Percentiles rank a stretch among this genome's conserved stretches.
Evolutionary conservation across 179 eudicot genomes (phyloP).

Genomic region (Sideroxylon spinosum): DNA sequence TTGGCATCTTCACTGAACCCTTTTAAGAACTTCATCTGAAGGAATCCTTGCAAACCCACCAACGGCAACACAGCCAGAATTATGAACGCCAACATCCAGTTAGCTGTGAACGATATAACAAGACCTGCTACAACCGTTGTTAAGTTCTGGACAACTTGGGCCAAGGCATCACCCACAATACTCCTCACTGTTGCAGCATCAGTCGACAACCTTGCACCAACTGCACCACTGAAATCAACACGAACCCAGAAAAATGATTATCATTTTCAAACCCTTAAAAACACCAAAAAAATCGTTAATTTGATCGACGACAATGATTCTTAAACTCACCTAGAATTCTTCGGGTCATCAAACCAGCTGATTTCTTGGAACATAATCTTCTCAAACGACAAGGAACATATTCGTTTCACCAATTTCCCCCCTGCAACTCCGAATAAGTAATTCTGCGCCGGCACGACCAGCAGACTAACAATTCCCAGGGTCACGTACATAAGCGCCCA

Average conservation of each 20-base stretch:
- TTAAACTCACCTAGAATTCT: constrained; percentile 58
- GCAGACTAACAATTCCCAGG: constrained; percentile 34
- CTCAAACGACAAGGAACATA: constrained; percentile 56
- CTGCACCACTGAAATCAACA: constrained; percentile 57
- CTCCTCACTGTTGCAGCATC: constrained; percentile 71
- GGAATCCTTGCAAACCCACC: constrained; percentile 58
- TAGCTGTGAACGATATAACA: constrained; percentile 65
- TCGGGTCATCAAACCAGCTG: constrained; percentile 83
- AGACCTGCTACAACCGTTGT: constrained; percentile 64
- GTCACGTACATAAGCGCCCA: constrained; percentile 54
- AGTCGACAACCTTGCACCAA: constrained; percentile 76
- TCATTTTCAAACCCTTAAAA: too few relatives aligned
- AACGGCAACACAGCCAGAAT: constrained; percentile 56
- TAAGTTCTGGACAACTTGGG: constrained; percentile 54
- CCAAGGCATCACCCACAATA: constrained; percentile 79
- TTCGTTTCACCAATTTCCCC: constrained; percentile 55
- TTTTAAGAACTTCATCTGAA: constrained; percentile 51
- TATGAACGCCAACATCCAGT: constrained; percentile 68
- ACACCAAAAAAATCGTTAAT: too few relatives aligned
- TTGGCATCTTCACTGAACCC: constrained; percentile 83
- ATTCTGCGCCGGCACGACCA: constrained; percentile 52
- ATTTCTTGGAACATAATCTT: constrained; percentile 79
- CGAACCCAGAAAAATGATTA: too few relatives aligned
- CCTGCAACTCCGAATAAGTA: constrained; percentile 72
- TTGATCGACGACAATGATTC: too few relatives aligned